Base-by-base conservation (phyloP, 306 rosid species). In the Lathyrus oleraceus region DNA sequence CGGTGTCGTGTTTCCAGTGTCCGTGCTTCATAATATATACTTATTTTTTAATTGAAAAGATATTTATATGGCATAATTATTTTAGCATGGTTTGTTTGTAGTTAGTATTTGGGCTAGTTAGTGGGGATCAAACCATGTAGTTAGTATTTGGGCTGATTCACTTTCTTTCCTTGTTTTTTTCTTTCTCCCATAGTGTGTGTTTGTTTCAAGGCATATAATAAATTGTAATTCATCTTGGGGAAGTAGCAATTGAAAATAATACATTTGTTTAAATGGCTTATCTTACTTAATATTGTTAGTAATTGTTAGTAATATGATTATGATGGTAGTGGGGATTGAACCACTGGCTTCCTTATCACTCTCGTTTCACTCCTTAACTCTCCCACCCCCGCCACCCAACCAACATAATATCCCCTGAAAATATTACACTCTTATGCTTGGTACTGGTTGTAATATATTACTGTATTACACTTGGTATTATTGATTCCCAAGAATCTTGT, bases 61-160 rank as follows among this genome's bases (percentile, higher is more conserved):
- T 69, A 6, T 43, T 67, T 8, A 17, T 30, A 39, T 20, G 10
- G 14, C 56, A 30, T 10, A 38, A 4, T 28, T 38, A 25, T 62
- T 70, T 61, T 61, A 39, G 38, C 28, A 25, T 35, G 39, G 39
- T 35, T 35, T 35, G 39, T 35, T 35, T 40, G 53, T 28, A 39
- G 12, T 58, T 58, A 15, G 38, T 40, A 19, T 58, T 58, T 72
- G 61, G 78, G 8, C 32, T 48, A 17, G 49, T 68, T 61, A 12
- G 12, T 40, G n/a, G n/a, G 39, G 39, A 35, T 35, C 39, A 7
- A 32, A 32, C 10, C 39, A 25, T 17, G 59, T 36, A 45, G 13
- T 61, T 61, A 19, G 45, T 38, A 25, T 61, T 68, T 69, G 60
- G 72, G 8, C 57, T 53, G 12, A 48, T 70, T 64, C 32, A 14